phyloP scores from a whole-genome alignment of 257 asterid genomes.

The Capsicum pubescens region DNA sequence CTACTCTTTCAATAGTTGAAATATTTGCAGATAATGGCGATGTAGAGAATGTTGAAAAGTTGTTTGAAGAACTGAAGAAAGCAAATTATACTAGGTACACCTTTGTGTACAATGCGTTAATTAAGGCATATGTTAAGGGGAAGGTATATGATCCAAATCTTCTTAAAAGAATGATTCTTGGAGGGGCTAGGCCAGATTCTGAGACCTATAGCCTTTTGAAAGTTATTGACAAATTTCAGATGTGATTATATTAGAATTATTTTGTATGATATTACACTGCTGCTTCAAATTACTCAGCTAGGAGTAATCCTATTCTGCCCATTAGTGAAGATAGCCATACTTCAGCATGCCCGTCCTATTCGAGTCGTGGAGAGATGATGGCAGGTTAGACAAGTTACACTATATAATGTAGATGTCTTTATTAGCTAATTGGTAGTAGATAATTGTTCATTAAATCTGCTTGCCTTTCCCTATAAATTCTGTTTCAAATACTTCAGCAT shows the following conservation, averaged over 20 bases:
- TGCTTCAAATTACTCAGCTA: background rate
- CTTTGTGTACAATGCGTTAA: conserved; percentile 74
- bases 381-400: conserved; percentile 22
- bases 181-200: conserved; percentile 87
- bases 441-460: background rate
- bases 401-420: background rate
- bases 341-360: background rate
- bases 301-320: conserved; percentile 5
- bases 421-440: background rate
- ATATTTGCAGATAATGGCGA: conserved; percentile 70
- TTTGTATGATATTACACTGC: background rate
- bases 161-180: conserved; percentile 86
- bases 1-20: conserved; percentile 61
- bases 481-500: background rate
- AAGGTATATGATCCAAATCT: conserved; percentile 74
- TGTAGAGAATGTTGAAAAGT: conserved; percentile 63
- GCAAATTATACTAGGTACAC: conserved; percentile 76
- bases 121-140: conserved; percentile 86
- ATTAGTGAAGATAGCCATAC: conserved; percentile 17
- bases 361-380: conserved; percentile 16
- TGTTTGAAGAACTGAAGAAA: conserved; percentile 70
- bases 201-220: conserved; percentile 84
- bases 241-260: conserved; percentile 30
- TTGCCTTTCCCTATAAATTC: background rate
- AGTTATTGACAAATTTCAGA: conserved; percentile 66